Evolutionary conservation across 164 flowering plant genomes (phyloP).

Genomic region (Magnolia sinica): DNA sequence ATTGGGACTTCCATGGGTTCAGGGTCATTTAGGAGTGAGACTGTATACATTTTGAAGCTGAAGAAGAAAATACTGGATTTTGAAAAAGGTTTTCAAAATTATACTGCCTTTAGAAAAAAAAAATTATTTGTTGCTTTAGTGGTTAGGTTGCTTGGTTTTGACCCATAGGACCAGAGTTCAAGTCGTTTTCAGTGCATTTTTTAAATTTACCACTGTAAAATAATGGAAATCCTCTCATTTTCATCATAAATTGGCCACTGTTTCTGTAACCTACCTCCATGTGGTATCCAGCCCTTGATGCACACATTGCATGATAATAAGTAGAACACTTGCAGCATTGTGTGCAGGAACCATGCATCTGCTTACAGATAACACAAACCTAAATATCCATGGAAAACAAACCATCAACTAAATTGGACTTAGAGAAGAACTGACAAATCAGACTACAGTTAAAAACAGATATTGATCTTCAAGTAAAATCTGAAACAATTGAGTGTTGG

Average conservation of each 20-base stretch:
- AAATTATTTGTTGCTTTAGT: neutral
- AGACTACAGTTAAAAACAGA: neutral
- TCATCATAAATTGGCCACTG: neutral
- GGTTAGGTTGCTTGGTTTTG: neutral
- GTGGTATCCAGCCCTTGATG: constrained; percentile 94
- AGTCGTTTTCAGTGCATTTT: neutral
- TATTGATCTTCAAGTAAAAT: neutral
- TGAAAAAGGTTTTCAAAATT: neutral
- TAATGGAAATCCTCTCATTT: neutral
- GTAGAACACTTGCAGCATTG: constrained; percentile 94
- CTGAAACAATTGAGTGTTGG: neutral
- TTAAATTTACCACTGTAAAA: neutral
- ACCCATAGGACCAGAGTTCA: neutral
- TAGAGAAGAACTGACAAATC: neutral
- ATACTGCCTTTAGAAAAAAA: neutral
- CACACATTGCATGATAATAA: constrained; percentile 95
- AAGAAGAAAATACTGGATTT: neutral
- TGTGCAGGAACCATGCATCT: constrained; percentile 95
- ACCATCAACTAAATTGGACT: neutral
- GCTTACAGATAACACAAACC: constrained; percentile 93
- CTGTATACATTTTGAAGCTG: neutral
- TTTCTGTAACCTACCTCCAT: constrained; percentile 71
- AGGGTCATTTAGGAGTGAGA: neutral
- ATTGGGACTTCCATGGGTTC: constrained; percentile 4
- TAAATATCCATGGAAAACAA: constrained; percentile 22